Base-by-base conservation (phyloP, 495 filamentous ascomycete species). In the Aspergillus ellipticus region DNA sequence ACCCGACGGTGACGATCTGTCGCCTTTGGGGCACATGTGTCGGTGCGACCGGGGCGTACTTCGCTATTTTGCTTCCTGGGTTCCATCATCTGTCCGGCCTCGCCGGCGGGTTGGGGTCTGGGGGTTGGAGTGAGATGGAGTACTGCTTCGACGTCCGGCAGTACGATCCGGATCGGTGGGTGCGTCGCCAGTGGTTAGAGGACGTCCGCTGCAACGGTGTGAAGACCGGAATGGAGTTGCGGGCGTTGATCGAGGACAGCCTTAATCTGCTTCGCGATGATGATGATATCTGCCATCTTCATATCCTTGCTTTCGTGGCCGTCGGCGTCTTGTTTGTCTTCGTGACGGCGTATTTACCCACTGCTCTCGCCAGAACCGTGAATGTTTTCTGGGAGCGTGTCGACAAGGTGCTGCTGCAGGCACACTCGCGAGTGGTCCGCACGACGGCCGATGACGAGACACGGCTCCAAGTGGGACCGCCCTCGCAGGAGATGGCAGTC, bases 181-280 rank as follows among this genome's bases (percentile, higher is more conserved):
- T n/a, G 2, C 16, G 41, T 0, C 22, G 15, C 41, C 48, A 46
- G n/a, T 50, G 21, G 51, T 21, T 47, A 31, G 46, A 26, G 21
- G 15, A 6, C 10, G 17, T 31, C 29, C 54, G 53, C 42, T 63
- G 60, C 56, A 19, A 42, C 10, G 60, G 61, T 2, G 43, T 55
- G 19, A 39, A 39, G 24, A n/a, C 51, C 4, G 61, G 56, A 2
- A 8, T 59, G 7, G 49, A 49, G 8, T 4, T 56, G 45, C 11
- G 20, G 2, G 29, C 20, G 2, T 21, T 17, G 2, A 9, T 55
- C 47, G 17, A 47, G 1, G 24, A 51, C n/a, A 26, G 42, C 13
- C 5, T 6, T 22, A 28, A 2, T 39, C 13, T 28, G 11, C 17
- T 56, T 10, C 21, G 16, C 15, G 35, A 16, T 19, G 26, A 48